Evolutionary conservation across 768 basidiomycete species (phyloP).

Genomic region (button mushroom (Agaricus bisporus)): DNA sequence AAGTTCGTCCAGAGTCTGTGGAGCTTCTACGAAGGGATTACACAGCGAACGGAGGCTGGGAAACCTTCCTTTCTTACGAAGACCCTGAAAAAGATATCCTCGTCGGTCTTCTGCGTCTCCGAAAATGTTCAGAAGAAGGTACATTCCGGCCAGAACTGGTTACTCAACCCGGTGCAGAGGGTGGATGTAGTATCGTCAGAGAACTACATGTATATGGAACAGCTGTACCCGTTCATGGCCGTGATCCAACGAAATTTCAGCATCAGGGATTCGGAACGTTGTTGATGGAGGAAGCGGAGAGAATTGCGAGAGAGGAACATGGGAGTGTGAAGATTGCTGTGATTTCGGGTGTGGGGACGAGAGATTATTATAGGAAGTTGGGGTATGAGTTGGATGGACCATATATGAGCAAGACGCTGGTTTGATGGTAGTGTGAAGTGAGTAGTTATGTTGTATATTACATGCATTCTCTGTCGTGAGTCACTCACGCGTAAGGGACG

Average conservation of each 20-base stretch:
- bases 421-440: slow-evolving; percentile 20
- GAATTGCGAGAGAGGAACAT: slow-evolving; percentile 96
- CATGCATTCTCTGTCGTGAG: too few relatives aligned
- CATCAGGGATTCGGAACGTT: slow-evolving; percentile 97
- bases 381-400: slow-evolving; percentile 95
- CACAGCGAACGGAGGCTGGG: slow-evolving; percentile 97
- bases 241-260: slow-evolving; percentile 98
- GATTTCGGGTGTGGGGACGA: slow-evolving; percentile 94
- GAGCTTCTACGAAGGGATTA: slow-evolving; percentile 96
- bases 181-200: slow-evolving; percentile 86
- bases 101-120: slow-evolving; percentile 83
- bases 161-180: slow-evolving; percentile 58
- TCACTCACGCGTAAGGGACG: too few relatives aligned
- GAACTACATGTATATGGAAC: slow-evolving; percentile 98
- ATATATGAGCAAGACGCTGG: slow-evolving; percentile 89
- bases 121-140: slow-evolving; percentile 95
- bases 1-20: slow-evolving; percentile 91
- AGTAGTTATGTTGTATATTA: too few relatives aligned
- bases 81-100: slow-evolving; percentile 97
- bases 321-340: slow-evolving; percentile 95
- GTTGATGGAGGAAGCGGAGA: slow-evolving; percentile 98
- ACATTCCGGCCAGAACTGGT: slow-evolving; percentile 94
- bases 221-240: slow-evolving; percentile 92
- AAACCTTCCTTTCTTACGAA: slow-evolving; percentile 98
- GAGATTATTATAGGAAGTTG: slow-evolving; percentile 93